Percentiles rank a stretch among this genome's conserved stretches.
Evolutionary conservation across 1,284 basidiomycete species (phyloP).

Genomic region (Cryptococcus deneoformans): DNA sequence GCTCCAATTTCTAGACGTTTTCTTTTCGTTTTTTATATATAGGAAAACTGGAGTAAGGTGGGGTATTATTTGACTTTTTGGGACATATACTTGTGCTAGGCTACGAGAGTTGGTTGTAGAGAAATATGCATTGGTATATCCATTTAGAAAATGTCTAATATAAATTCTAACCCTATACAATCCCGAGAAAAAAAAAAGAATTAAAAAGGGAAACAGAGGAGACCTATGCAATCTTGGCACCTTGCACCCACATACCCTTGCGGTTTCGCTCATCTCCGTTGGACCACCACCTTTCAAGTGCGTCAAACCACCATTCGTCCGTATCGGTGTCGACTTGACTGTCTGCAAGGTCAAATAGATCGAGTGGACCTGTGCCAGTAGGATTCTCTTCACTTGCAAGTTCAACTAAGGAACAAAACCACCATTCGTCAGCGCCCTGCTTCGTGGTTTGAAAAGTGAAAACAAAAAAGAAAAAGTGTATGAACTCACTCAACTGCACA

Average conservation of each 20-base stretch:
- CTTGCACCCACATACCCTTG: conserved; percentile 68
- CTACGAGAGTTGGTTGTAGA: not conserved
- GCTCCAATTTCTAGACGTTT: not conserved
- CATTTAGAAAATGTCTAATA: not conserved
- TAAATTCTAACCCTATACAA: not conserved
- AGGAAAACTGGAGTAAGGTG: too few species aligned
- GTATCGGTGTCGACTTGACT: conserved; percentile 9
- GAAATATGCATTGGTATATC: not conserved
- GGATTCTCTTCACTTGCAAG: conserved; percentile 13
- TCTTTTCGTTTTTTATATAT: not conserved
- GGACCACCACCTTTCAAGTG: conserved; percentile 86
- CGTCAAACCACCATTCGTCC: conserved; percentile 53
- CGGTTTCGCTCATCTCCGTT: conserved; percentile 68
- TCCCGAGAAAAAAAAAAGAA: not conserved
- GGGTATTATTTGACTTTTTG: not conserved
- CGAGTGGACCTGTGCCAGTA: conserved; percentile 60
- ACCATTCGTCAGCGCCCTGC: not conserved
- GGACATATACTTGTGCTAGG: not conserved
- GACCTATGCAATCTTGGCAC: conserved; percentile 36
- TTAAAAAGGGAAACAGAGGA: not conserved
- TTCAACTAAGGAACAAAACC: conserved; percentile 11
- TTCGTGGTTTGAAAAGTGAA: not conserved
- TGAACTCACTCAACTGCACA: conserved; percentile 67
- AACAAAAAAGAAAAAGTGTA: not conserved
- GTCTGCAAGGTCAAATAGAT: conserved; percentile 58